A percentile compares a stretch with the other conserved stretches of the same genome.
Evolutionary conservation across 179 eudicot genomes (phyloP).

Genomic region (Camellia oleifera): DNA sequence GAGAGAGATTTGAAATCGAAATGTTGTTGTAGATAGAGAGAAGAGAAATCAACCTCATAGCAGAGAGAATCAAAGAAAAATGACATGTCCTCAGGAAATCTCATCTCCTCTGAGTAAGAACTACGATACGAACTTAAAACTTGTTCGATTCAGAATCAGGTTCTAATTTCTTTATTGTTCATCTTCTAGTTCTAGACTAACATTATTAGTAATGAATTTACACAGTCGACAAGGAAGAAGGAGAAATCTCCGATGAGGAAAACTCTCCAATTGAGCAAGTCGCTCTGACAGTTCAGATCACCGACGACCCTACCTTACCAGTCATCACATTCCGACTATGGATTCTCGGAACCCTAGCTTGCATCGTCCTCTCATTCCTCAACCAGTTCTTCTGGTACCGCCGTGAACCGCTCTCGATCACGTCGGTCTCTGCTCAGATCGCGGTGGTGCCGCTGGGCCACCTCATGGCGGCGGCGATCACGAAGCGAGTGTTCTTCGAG

Average conservation of each 20-base stretch:
- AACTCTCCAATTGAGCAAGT: slow-evolving; percentile 91
- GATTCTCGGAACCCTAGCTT: slow-evolving; percentile 69
- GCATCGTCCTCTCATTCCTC: slow-evolving; percentile 68
- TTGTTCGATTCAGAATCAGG: background rate
- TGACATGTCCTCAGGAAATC: slow-evolving; percentile 21
- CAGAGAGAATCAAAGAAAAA: background rate
- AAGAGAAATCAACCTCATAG: no score
- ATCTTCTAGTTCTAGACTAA: background rate
- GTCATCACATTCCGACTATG: slow-evolving; percentile 85
- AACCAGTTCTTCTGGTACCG: slow-evolving; percentile 98
- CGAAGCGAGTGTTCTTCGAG: slow-evolving; percentile 46
- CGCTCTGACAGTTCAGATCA: slow-evolving; percentile 71
- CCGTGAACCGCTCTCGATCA: slow-evolving; percentile 72
- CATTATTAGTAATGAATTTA: background rate
- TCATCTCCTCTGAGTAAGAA: slow-evolving; percentile 41
- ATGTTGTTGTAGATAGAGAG: no score
- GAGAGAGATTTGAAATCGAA: no score
- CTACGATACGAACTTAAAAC: background rate
- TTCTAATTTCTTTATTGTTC: background rate
- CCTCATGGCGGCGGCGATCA: slow-evolving; percentile 70
- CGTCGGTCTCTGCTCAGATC: slow-evolving; percentile 88
- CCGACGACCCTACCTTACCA: slow-evolving; percentile 66
- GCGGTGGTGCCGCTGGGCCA: slow-evolving; percentile 67
- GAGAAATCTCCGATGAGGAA: slow-evolving; percentile 21
- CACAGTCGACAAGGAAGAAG: slow-evolving; percentile 29